Conservation (phyloP, 495 filamentous ascomycete genomes). For the Podospora pseudopauciseta region DNA sequence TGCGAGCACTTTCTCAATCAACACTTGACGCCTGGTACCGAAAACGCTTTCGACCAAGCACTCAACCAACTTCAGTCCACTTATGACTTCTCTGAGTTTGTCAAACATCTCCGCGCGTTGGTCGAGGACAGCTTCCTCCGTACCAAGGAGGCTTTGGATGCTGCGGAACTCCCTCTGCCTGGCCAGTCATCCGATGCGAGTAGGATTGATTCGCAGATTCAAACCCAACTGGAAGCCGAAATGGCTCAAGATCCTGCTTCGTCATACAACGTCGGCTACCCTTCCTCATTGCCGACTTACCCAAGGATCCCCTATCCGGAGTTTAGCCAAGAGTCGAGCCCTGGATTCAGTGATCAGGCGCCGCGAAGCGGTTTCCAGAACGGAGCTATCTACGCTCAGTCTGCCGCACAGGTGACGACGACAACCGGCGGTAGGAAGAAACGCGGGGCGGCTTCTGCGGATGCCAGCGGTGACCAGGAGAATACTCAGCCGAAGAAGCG, state of each 20-base stretch:
- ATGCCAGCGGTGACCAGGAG: constrained; percentile 8
- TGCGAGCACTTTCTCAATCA: not conserved
- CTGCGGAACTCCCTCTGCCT: not conserved
- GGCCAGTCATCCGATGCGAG: constrained; percentile 4
- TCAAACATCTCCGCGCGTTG: not conserved
- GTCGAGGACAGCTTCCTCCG: not conserved
- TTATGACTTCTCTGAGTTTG: not conserved
- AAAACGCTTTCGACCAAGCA: not conserved
- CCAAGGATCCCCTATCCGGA: not conserved
- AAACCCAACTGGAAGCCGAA: constrained; percentile 30
- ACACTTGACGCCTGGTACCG: not conserved
- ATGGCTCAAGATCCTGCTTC: constrained; percentile 1
- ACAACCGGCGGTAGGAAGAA: constrained; percentile 18
- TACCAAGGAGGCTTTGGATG: not conserved
- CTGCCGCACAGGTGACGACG: constrained; percentile 20
- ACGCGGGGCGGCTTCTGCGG: constrained; percentile 7
- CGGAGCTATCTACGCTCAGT: constrained; percentile 24
- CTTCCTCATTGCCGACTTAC: not conserved
- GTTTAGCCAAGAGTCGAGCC: not conserved
- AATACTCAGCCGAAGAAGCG: constrained; percentile 19
- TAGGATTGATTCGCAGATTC: constrained; percentile 24
- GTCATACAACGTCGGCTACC: constrained; percentile 2
- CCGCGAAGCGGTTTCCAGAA: constrained; percentile 4
- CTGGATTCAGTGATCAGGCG: not conserved
- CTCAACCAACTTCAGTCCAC: not conserved